phyloP scores from a whole-genome alignment of 208 protist genomes.

The Wallacemonas collosoma region DNA sequence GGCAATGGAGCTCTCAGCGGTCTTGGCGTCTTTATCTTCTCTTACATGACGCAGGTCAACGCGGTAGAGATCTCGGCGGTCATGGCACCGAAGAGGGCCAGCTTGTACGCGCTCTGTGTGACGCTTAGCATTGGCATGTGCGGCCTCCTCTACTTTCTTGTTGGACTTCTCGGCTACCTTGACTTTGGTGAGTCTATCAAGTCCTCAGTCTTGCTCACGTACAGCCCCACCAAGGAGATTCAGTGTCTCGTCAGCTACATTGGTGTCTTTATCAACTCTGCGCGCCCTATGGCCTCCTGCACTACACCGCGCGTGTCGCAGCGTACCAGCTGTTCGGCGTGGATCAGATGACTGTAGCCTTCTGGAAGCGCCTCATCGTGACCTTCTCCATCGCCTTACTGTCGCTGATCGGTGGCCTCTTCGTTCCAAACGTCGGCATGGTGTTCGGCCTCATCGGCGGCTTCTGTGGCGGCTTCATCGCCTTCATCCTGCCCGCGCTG shows the following conservation, averaged over 20 bases:
- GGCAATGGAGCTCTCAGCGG: conserved; percentile 35
- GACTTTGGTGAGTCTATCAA: conserved; percentile 50
- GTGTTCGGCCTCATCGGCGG: conserved; percentile 69
- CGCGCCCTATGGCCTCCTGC: conserved; percentile 48
- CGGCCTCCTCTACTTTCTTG: conserved; percentile 48
- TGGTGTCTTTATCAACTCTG: conserved; percentile 72
- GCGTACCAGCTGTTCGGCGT: conserved; percentile 38
- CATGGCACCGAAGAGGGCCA: conserved; percentile 32
- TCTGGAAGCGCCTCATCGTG: conserved; percentile 40
- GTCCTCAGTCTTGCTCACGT: conserved; percentile 51
- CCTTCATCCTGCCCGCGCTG: conserved; percentile 75
- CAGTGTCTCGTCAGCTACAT: conserved; percentile 49
- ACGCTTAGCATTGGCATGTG: conserved; percentile 47
- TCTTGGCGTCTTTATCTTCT: conserved; percentile 56
- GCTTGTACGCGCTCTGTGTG: conserved; percentile 10
- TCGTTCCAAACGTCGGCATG: conserved; percentile 69
- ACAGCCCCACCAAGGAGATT: conserved; percentile 47
- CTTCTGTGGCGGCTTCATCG: conserved; percentile 52
- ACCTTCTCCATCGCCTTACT: conserved; percentile 23
- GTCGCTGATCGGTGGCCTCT: conserved; percentile 52
- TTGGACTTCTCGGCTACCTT: conserved; percentile 63
- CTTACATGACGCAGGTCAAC: conserved; percentile 67
- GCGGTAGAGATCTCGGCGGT: conserved; percentile 41
- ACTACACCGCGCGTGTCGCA: conserved; percentile 41
- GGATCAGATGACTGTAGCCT: conserved; percentile 27